Base-by-base conservation (phyloP, 2,329 filamentous ascomycete genomes). In the Pyricularia sp. region DNA sequence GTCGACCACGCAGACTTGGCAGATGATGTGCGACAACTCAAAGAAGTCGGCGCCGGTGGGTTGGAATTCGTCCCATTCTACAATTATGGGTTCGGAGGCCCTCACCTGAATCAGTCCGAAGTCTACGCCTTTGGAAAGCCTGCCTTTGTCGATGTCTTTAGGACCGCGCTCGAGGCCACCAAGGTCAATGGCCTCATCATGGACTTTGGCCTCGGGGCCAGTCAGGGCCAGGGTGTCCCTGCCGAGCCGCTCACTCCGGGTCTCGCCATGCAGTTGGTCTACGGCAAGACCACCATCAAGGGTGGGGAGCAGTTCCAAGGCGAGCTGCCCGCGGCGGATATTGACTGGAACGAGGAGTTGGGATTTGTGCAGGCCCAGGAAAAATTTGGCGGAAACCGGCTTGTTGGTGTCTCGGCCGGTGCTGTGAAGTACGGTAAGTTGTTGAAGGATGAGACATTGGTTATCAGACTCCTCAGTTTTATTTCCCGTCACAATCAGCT, bases 181-280 rank as follows among this genome's bases (percentile, higher is more conserved):
- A 73, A 77, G 20, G 77, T 81, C 0, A 69, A 76, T 23, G 78
- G 74, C 0, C 64, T 84, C 11, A 68, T 79, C 4, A 77, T 85
- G 72, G 82, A 85, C 70, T 81, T 83, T 71, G 75, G 79, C 0
- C 65, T 84, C 1, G 83, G 82, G 0, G 79, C 82, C 0, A 82
- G 82, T 70, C 80, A 83, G 71, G 83, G 82, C 4, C 77, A 79
- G 64, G 83, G 83, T 17, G 80, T 83, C 3, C 82, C 82, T 0
- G 77, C 79, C 0, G 71, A 73, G 0, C 68, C 70, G 0, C 72
- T 75, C 26, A 73, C 77, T 64, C 76, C 78, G 5, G 80, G 79
- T 0, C 72, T 79, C 11, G 70, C 74, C 68, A 78, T 74, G 75
- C 73, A 80, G 69, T 65, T 81, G 69, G 66, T 71, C 12, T 68